These are phyloP conservation scores for Ogataea populi-albae DNA, from an alignment of 805 yeast genomes.

Conservation along the genomic window DNA sequence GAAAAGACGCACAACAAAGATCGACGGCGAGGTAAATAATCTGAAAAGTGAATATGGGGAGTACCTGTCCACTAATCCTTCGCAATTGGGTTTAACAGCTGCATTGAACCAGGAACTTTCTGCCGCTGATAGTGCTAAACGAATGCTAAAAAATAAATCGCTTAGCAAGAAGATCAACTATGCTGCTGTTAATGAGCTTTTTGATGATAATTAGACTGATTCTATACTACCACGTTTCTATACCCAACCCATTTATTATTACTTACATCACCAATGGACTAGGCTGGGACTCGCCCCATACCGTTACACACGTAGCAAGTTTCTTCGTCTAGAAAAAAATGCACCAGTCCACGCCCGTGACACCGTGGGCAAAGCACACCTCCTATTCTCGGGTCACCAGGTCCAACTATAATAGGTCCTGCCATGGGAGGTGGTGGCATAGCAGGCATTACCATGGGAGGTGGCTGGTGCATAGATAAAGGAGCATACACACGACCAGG, in stretches of 20 bases:
- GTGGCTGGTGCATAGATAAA: slow-evolving; percentile 6
- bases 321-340: slow-evolving; percentile 58
- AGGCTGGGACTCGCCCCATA: slow-evolving; percentile 49
- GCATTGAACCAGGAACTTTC: slow-evolving; percentile 49
- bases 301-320: slow-evolving; percentile 66
- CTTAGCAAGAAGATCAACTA: slow-evolving; percentile 90
- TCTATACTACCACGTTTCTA: not conserved
- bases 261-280: slow-evolving; percentile 1
- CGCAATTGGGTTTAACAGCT: slow-evolving; percentile 34
- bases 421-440: slow-evolving; percentile 15
- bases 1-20: slow-evolving; percentile 29
- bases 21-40: slow-evolving; percentile 27
- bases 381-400: slow-evolving; percentile 79
- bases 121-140: slow-evolving; percentile 78
- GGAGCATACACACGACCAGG: slow-evolving; percentile 20
- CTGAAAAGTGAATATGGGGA: slow-evolving; percentile 27
- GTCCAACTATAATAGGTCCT: slow-evolving; percentile 48
- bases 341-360: slow-evolving; percentile 57
- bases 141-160: slow-evolving; percentile 69
- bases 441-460: slow-evolving; percentile 9
- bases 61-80: slow-evolving; percentile 21
- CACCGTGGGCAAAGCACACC: slow-evolving; percentile 74
- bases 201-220: slow-evolving; percentile 24
- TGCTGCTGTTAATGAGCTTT: slow-evolving; percentile 63
- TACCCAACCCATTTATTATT: not conserved